Percentiles rank a stretch among this genome's conserved stretches.
Evolutionary conservation across 2,329 filamentous ascomycete species (phyloP).

Genomic region (Elsinoe australis): DNA sequence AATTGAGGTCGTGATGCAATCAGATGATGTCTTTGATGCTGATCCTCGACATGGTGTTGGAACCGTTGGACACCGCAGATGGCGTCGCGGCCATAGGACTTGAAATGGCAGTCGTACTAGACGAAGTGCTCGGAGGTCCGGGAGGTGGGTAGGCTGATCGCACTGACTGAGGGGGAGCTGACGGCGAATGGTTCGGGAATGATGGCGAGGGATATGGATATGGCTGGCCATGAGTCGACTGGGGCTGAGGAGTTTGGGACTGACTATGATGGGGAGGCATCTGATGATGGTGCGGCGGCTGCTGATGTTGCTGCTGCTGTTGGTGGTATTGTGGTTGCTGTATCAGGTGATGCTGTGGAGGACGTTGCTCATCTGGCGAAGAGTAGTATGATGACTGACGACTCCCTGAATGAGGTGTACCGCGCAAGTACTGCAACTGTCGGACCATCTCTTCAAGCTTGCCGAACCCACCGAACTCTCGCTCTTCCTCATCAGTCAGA

Average conservation of each 20-base stretch:
- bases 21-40: slow-evolving; percentile 34
- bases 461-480: slow-evolving; percentile 76
- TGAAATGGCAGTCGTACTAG: slow-evolving; percentile 11
- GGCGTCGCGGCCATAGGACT: slow-evolving; percentile 9
- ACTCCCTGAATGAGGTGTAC: slow-evolving; percentile 18
- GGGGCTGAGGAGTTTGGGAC: slow-evolving; percentile 6
- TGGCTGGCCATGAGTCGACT: background rate
- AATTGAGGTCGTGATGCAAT: background rate
- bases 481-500: slow-evolving; percentile 49
- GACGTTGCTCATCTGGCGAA: slow-evolving; percentile 18
- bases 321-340: slow-evolving; percentile 19
- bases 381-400: slow-evolving; percentile 18
- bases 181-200: slow-evolving; percentile 20
- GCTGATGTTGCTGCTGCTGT: slow-evolving; percentile 21
- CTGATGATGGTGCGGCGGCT: slow-evolving; percentile 19
- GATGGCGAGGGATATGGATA: slow-evolving; percentile 13
- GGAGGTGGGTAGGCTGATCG: slow-evolving; percentile 11
- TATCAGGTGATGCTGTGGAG: slow-evolving; percentile 24
- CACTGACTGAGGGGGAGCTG: slow-evolving; percentile 19
- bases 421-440: slow-evolving; percentile 45
- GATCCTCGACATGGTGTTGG: slow-evolving; percentile 24
- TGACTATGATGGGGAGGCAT: slow-evolving; percentile 13
- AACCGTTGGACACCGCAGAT: background rate
- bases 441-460: slow-evolving; percentile 58
- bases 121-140: slow-evolving; percentile 17